Evolutionary conservation across 306 rosid genomes (phyloP).

Genomic region (Myrica gale): DNA sequence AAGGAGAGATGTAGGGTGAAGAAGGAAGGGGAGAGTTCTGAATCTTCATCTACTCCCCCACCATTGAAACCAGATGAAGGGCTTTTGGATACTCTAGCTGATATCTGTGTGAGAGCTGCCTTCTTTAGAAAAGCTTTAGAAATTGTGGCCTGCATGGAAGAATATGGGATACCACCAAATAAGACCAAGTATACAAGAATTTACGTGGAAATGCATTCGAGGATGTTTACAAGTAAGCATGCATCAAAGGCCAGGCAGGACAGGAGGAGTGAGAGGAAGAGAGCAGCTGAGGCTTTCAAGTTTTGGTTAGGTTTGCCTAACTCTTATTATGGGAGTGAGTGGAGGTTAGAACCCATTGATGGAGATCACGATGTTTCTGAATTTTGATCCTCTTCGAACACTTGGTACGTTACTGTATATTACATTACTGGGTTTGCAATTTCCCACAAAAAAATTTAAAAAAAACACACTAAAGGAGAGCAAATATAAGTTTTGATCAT

Average conservation of each 20-base stretch:
- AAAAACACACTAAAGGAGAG: background rate
- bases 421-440: background rate
- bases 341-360: constrained; percentile 74
- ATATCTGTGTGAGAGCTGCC: constrained; percentile 94
- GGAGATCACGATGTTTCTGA: constrained; percentile 49
- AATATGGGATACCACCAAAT: constrained; percentile 84
- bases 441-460: background rate
- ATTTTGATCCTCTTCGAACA: constrained; percentile 34
- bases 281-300: constrained; percentile 98
- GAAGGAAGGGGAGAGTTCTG: constrained; percentile 31
- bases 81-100: constrained; percentile 82
- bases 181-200: constrained; percentile 88
- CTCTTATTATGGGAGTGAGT: constrained; percentile 94
- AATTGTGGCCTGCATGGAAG: constrained; percentile 98
- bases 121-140: constrained; percentile 89
- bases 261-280: constrained; percentile 80
- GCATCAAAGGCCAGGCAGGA: constrained; percentile 93
- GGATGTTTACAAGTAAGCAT: constrained; percentile 96
- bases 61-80: constrained; percentile 88
- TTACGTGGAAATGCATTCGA: constrained; percentile 99
- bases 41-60: constrained; percentile 45
- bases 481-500: background rate
- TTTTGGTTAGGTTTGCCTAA: constrained; percentile 97
- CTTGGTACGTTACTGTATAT: constrained; percentile 26
- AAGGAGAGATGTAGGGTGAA: constrained; percentile 69